Percentiles rank a stretch among this genome's conserved stretches.
These are phyloP conservation scores for Rhizopogon sp. DNA, from an alignment of 768 basidiomycete genomes.

Conservation along the genomic window DNA sequence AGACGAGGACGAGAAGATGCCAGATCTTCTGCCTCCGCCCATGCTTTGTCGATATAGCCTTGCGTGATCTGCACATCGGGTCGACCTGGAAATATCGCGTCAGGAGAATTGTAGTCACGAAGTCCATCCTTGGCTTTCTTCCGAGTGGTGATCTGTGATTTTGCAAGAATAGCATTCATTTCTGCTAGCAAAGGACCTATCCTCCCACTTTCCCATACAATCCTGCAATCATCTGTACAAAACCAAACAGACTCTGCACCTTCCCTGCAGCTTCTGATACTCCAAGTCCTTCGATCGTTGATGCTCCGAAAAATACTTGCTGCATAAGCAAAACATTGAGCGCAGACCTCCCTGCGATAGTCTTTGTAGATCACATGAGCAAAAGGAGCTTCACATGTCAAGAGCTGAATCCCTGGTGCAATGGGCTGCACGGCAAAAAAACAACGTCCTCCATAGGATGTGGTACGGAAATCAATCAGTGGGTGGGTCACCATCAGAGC, in stretches of 20 bases:
- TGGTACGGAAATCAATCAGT: constrained; percentile 22
- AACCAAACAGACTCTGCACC: constrained; percentile 47
- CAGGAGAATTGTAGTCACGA: background rate
- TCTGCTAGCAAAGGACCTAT: constrained; percentile 26
- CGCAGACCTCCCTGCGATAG: constrained; percentile 65
- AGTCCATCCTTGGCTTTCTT: constrained; percentile 18
- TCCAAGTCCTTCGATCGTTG: constrained; percentile 36
- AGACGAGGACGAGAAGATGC: constrained; percentile 17
- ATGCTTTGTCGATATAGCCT: constrained; percentile 38
- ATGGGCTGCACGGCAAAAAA: constrained; percentile 42
- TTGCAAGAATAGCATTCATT: constrained; percentile 33
- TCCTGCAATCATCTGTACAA: constrained; percentile 46
- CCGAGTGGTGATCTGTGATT: constrained; percentile 22
- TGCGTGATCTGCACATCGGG: constrained; percentile 25
- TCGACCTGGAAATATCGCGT: constrained; percentile 7
- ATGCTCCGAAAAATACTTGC: constrained; percentile 17
- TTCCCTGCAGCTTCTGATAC: constrained; percentile 27
- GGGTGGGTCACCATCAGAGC: background rate
- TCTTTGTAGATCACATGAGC: constrained; percentile 54
- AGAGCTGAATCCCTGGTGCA: constrained; percentile 37
- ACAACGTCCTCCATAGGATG: constrained; percentile 48
- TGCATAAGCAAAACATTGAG: constrained; percentile 58
- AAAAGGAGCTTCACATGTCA: constrained; percentile 45
- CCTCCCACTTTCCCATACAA: constrained; percentile 36
- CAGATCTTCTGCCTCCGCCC: constrained; percentile 37